Evolutionary conservation across 192 early-diverging fungal genomes (phyloP), one percentile per base, ranked within the genome.

Genomic region (Backusella macrospora): DNA sequence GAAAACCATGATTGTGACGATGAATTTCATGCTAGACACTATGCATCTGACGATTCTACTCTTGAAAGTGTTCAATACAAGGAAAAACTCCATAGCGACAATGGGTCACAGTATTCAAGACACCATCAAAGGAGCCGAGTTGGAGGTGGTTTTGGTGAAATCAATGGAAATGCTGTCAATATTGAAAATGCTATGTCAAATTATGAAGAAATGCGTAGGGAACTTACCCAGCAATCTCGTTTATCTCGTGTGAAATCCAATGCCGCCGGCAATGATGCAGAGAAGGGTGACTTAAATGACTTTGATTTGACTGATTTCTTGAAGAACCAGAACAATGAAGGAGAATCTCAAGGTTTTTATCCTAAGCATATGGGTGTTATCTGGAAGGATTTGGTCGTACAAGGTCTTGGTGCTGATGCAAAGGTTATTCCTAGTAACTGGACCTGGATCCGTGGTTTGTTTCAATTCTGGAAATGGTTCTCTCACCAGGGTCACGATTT

Each of bases 281-380:
- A 78, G 70, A 68, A 62, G 18, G 73, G 52, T 40, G 48, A 65
- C 14, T 1, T n/a, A 1, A 18, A 13, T 13, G 82, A 84, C 21
- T 84, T 84, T 70, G 83, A 84, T 47, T 64, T 84, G 48, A 82
- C 83, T 4, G 72, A 73, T 1, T 70, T 80, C 46, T 49, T 82
- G 1, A 69, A 70, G 45, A 74, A 79, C 6, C 80, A 75, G 34
- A 72, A 71, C 15, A 43, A 72, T 14, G 66, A 77, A 34, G 46
- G 63, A 15, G 62, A 49, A 9, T 67, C 47, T 14, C 82, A 81
- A 6, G 85, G 82, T 12, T 84, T 84, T 66, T 78, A 86, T 63
- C 73, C 62, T 15, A 80, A 76, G 55, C 52, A 68, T 42, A 48
- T 80, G 49, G 78, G 78, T 40, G 71, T 80, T 4, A 49, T 70